These are phyloP conservation scores for Metschnikowia cerradonensis DNA, from an alignment of 805 yeast genomes.

Conservation along the genomic window DNA sequence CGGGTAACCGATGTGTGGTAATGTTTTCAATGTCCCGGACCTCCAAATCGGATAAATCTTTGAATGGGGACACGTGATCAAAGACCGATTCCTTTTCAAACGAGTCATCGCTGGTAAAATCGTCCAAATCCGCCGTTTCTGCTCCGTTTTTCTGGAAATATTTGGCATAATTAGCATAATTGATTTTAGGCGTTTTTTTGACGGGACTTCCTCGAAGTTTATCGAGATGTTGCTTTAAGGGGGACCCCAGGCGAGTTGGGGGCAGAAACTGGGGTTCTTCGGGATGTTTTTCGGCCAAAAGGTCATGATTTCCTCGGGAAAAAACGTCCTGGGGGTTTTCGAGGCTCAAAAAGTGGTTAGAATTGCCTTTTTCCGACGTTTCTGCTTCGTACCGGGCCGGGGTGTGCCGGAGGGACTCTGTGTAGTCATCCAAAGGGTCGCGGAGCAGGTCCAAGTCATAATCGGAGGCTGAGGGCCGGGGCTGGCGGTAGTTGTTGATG, in stretches of 20 bases:
- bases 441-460: background rate
- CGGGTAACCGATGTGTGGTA: background rate
- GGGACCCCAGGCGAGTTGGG: constrained; percentile 10
- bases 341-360: too few species aligned
- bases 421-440: constrained; percentile 9
- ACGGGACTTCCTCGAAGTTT: constrained; percentile 15
- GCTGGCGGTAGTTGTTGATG: constrained; percentile 8
- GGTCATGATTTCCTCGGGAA: too few species aligned
- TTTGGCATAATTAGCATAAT: background rate
- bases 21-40: constrained; percentile 1
- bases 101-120: constrained; percentile 1
- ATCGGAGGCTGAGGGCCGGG: background rate
- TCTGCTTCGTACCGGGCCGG: background rate
- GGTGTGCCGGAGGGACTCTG: background rate
- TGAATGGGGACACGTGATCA: constrained; percentile 1
- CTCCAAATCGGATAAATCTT: background rate
- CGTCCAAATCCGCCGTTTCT: background rate
- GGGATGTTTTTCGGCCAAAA: too few species aligned
- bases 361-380: too few species aligned
- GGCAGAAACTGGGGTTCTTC: constrained; percentile 2
- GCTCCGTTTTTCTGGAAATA: background rate
- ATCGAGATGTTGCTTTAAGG: constrained; percentile 9
- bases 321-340: constrained; percentile 8
- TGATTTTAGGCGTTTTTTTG: constrained; percentile 3
- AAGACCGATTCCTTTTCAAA: constrained; percentile 1